phyloP scores from a whole-genome alignment of 208 protist genomes.

The Acanthamoeba triangularis region DNA sequence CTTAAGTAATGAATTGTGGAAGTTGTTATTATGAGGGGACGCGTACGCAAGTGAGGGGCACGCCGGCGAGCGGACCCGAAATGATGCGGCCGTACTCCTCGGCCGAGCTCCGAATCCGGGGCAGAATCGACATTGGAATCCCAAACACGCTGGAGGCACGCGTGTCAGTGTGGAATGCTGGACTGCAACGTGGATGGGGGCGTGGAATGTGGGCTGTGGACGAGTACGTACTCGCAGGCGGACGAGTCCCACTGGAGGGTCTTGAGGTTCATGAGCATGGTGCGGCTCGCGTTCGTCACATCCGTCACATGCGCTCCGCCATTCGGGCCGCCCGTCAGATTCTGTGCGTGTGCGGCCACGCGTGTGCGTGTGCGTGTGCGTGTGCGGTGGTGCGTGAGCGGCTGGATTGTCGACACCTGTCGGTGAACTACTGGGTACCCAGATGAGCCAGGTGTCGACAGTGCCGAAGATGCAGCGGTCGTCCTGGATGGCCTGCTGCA shows the following conservation, averaged over 20 bases:
- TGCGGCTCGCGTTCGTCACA: constrained; percentile 98
- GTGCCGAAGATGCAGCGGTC: constrained; percentile 96
- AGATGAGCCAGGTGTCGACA: constrained; percentile 99
- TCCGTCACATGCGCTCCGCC: constrained; percentile 95
- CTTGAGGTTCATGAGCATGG: constrained; percentile 98
- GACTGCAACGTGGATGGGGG: background rate
- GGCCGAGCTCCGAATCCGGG: constrained; percentile 92
- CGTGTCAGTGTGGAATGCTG: background rate
- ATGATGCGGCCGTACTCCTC: constrained; percentile 88
- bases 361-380: background rate
- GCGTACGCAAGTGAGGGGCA: constrained; percentile 84
- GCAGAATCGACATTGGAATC: constrained; percentile 94
- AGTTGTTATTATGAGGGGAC: too few species aligned
- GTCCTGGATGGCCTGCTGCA: constrained; percentile 91
- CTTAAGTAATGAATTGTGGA: too few species aligned
- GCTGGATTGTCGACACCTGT: background rate
- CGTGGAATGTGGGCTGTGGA: background rate
- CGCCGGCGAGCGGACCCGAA: constrained; percentile 79
- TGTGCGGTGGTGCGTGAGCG: background rate
- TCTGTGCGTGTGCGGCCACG: too few species aligned
- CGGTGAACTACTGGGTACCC: constrained; percentile 76
- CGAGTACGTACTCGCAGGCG: constrained; percentile 86
- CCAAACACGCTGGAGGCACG: constrained; percentile 77
- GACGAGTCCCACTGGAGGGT: constrained; percentile 96
- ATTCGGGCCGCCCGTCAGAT: constrained; percentile 92